Evolutionary conservation across 1,284 basidiomycete genomes (phyloP).

Genomic region (Schizophyllum amplum): DNA sequence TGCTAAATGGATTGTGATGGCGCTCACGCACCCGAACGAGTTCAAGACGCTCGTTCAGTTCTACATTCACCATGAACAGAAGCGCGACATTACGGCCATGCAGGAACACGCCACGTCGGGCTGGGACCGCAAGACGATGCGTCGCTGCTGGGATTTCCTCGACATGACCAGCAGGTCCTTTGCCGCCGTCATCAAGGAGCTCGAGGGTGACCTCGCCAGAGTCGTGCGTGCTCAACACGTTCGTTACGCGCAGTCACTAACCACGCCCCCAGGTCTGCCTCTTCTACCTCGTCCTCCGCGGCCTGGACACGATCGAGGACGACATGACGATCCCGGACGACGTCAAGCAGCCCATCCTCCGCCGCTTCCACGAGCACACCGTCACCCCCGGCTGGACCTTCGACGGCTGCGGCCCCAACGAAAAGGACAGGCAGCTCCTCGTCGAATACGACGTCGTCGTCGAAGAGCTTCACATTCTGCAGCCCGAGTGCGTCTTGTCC

Average conservation of each 20-base stretch:
- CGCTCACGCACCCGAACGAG: conserved; percentile 71
- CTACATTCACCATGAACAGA: conserved; percentile 70
- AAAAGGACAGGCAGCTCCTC: conserved; percentile 86
- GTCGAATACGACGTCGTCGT: conserved; percentile 84
- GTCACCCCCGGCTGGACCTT: conserved; percentile 87
- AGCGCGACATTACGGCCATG: conserved; percentile 71
- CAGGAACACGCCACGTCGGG: conserved; percentile 69
- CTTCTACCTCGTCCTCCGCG: conserved; percentile 93
- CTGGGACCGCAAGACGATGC: conserved; percentile 83
- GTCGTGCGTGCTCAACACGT: conserved; percentile 51
- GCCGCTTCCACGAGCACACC: conserved; percentile 78
- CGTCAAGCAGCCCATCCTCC: conserved; percentile 82
- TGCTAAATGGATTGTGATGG: conserved; percentile 44
- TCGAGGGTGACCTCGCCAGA: conserved; percentile 91
- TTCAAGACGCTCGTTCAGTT: conserved; percentile 75
- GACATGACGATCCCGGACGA: conserved; percentile 93
- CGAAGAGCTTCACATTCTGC: conserved; percentile 71
- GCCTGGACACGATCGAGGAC: conserved; percentile 94
- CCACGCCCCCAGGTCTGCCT: conserved; percentile 65
- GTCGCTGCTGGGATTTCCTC: conserved; percentile 85
- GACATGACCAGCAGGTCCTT: conserved; percentile 90
- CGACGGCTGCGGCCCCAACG: conserved; percentile 74
- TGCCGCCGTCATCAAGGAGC: conserved; percentile 91
- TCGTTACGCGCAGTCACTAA: not conserved
- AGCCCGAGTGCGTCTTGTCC: conserved; percentile 45